Evolutionary conservation across 2,329 filamentous ascomycete genomes (phyloP), one percentile per base, ranked within the genome.

Genomic region (Harringtonia aguacate): DNA sequence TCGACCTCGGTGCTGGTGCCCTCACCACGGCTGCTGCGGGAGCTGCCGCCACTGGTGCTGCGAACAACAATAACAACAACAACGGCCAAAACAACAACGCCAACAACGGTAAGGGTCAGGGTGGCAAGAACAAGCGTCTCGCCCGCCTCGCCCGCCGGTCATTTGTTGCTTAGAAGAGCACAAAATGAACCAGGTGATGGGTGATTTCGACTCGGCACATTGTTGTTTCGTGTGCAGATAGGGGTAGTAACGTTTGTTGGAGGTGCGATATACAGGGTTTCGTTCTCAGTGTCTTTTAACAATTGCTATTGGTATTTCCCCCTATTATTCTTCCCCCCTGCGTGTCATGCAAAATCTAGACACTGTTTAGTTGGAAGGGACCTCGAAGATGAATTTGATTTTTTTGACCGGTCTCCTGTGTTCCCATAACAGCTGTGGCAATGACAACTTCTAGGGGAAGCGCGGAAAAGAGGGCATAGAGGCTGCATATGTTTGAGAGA

Each of bases 1-100:
- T 58, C 5, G 46, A 50, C 10, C 43, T 54, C 8, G 56, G 56
- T 17, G 36, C 52, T 8, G 53, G 53, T 37, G 52, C 52, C 30
- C 36, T 54, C 5, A 52, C 51, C 28, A 20, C 46, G 4, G 31
- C 38, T 7, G 51, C 39, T 21, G 46, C 41, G 18, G 46, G 43
- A 28, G 47, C 49, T n/a, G 41, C 42, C n/a, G 45, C 52, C 7
- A 43, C 44, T 9, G 44, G 21, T 22, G 38, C 48, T 12, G 50
- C 46, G 15, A 30, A 45, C n/a, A 46, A 45, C 18, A 46, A 44
- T n/a, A 44, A 46, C 37, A 48, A 48, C 35, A 44, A 46, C 21
- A 37, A 17, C 28, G 17, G 15, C 18, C 29, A 39, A 8, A 20
- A 8, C 24, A 39, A 36, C 18, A 46, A 49, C 6, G 42, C 47